phyloP scores from a whole-genome alignment of 352 stramenopile species.

The Phytophthora palmivora region DNA sequence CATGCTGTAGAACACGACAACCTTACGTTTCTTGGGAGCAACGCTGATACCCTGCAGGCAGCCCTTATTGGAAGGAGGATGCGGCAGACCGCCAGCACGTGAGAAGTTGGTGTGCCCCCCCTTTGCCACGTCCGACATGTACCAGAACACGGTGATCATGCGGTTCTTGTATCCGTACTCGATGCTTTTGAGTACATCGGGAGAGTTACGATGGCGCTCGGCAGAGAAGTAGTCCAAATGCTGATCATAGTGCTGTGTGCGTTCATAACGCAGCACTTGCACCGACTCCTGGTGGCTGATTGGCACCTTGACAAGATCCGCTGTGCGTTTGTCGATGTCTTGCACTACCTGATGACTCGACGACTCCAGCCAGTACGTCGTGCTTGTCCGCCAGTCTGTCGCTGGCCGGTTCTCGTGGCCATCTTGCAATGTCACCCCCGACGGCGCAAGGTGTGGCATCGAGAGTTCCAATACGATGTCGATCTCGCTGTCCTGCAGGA shows the following conservation, averaged over 20 bases:
- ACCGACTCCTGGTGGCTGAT: slow-evolving; percentile 68
- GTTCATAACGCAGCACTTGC: slow-evolving; percentile 76
- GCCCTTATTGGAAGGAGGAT: slow-evolving; percentile 57
- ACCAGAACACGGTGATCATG: slow-evolving; percentile 90
- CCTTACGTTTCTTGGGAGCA: slow-evolving; percentile 74
- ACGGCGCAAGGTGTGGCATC: slow-evolving; percentile 66
- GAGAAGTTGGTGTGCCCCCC: slow-evolving; percentile 80
- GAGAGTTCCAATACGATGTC: slow-evolving; percentile 77
- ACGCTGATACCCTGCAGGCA: slow-evolving; percentile 73
- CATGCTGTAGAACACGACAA: slow-evolving; percentile 87
- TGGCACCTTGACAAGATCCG: slow-evolving; percentile 69
- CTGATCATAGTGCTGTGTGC: slow-evolving; percentile 81
- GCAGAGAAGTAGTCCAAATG: slow-evolving; percentile 72
- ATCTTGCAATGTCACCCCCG: slow-evolving; percentile 65
- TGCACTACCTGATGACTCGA: slow-evolving; percentile 45
- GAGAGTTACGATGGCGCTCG: slow-evolving; percentile 51
- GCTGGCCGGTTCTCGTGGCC: slow-evolving; percentile 67
- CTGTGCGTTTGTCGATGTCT: slow-evolving; percentile 69
- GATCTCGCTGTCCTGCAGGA: slow-evolving; percentile 79
- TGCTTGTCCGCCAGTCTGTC: slow-evolving; percentile 81
- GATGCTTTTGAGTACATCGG: slow-evolving; percentile 52
- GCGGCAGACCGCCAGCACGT: slow-evolving; percentile 52
- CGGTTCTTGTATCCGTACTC: slow-evolving; percentile 82
- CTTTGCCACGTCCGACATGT: slow-evolving; percentile 83
- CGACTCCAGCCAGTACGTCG: slow-evolving; percentile 77